These are phyloP conservation scores for Poterioochromonas sp. DNA, from an alignment of 352 stramenopile genomes.

Conservation along the genomic window DNA sequence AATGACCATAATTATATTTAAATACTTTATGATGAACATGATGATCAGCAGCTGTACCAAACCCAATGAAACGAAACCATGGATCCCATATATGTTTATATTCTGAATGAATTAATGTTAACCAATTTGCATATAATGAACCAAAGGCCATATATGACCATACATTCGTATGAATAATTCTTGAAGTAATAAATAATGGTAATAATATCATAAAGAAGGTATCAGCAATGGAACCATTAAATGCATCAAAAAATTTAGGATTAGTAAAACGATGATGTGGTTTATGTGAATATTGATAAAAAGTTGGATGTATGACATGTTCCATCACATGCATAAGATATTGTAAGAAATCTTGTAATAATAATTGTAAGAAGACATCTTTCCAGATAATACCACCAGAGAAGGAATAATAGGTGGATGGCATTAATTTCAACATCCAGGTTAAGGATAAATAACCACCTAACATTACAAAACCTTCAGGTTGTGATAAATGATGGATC, in stretches of 20 bases:
- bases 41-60: slow-evolving; percentile 65
- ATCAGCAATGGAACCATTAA: slow-evolving; percentile 60
- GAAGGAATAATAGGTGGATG: slow-evolving; percentile 61
- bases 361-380: slow-evolving; percentile 51
- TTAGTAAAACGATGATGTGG: slow-evolving; percentile 69
- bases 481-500: slow-evolving; percentile 55
- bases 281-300: slow-evolving; percentile 68
- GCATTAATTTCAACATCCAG: slow-evolving; percentile 63
- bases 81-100: slow-evolving; percentile 58
- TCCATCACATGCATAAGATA: slow-evolving; percentile 60
- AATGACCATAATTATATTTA: slow-evolving; percentile 68
- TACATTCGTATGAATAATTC: slow-evolving; percentile 57
- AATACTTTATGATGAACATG: slow-evolving; percentile 73
- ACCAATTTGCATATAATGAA: slow-evolving; percentile 58
- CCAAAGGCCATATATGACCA: slow-evolving; percentile 76
- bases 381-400: slow-evolving; percentile 54
- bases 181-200: slow-evolving; percentile 47
- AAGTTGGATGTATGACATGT: slow-evolving; percentile 51
- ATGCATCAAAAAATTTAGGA: slow-evolving; percentile 67
- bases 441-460: slow-evolving; percentile 55
- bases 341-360: slow-evolving; percentile 61
- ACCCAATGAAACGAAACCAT: slow-evolving; percentile 53
- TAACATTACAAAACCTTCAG: slow-evolving; percentile 62
- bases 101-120: slow-evolving; percentile 68
- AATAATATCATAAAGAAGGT: slow-evolving; percentile 65